Evolutionary conservation across 805 yeast genomes (phyloP), one percentile per base, ranked within the genome.

Genomic region (Metschnikowia kunwiensis): DNA sequence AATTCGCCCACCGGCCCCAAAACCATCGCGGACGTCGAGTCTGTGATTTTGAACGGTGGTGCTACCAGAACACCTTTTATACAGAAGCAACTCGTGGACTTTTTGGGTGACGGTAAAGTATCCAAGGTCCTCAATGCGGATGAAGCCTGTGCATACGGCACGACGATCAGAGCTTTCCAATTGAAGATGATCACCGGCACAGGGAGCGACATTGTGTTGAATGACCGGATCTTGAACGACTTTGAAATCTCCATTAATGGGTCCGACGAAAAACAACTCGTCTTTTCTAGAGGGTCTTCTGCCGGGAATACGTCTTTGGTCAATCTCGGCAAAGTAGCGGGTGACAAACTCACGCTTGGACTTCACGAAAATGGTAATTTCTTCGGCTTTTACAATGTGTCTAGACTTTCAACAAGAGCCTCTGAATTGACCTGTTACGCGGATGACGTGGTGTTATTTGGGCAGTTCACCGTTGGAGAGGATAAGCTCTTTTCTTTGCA

Each of bases 91-190:
- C 63, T 86, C 40, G 43, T 57, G 2, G 55, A 73, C 2, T 65
- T 78, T 28, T 63, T 81, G 27, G 86, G 82, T 1, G 77, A 76
- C 13, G 81, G 77, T 2, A 64, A 55, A 43, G 68, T 89, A 25
- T 72, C 95, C 15, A 87, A 82, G 58, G 86, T 82, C 34, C 94
- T 93, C 29, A 93, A 93, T 60, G 93, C 98, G 0, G 98, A 93
- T 61, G 98, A 93, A 65, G 80, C 97, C 29, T 86, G 86, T 34
- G 96, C 86, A 10, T 71, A 86, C 50, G 98, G 98, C 32, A 78
- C 94, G 2, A 78, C 96, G n/a, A 65, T 84, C 24, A 75, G 88
- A 46, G 97, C 93, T 14, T 82, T 87, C 26, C 58, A 57, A 35
- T 70, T 78, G 31, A 65, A 86, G 24, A 73, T 79, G 50, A 82